Evolutionary conservation across 345 rosid species (phyloP).

Genomic region (Arabidopsis arenosa): DNA sequence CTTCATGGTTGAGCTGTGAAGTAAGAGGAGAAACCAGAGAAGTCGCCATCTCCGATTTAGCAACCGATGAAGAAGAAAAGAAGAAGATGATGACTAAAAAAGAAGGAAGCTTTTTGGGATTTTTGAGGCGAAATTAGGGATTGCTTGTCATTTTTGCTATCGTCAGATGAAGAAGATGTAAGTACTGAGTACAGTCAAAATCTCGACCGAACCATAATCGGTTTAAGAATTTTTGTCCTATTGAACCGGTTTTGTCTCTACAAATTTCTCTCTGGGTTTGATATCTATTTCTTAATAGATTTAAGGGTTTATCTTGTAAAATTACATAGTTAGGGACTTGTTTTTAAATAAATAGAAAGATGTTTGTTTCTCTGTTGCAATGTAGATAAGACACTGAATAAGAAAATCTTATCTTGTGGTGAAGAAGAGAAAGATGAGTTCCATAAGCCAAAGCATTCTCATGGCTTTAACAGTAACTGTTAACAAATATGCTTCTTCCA

Average conservation of each 20-base stretch:
- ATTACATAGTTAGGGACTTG: not conserved
- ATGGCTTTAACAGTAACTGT: slow-evolving; percentile 95
- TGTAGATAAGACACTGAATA: slow-evolving; percentile 29
- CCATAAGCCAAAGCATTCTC: slow-evolving; percentile 75
- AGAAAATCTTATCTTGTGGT: slow-evolving; percentile 36
- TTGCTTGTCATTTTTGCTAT: slow-evolving; percentile 45
- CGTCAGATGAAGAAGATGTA: slow-evolving; percentile 44
- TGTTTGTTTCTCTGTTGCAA: slow-evolving; percentile 19
- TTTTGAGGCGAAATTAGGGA: slow-evolving; percentile 43
- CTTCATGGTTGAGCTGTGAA: slow-evolving; percentile 49
- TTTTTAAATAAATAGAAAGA: not conserved
- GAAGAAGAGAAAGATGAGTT: slow-evolving; percentile 40
- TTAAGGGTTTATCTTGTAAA: not conserved
- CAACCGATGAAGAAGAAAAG: slow-evolving; percentile 23
- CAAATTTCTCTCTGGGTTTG: not conserved
- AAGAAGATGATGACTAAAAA: not conserved
- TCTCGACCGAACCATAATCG: slow-evolving; percentile 10
- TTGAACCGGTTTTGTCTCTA: slow-evolving; percentile 20
- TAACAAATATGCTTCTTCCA: slow-evolving; percentile 83
- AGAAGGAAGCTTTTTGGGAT: slow-evolving; percentile 5
- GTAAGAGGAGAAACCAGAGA: slow-evolving; percentile 57
- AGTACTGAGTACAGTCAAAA: not conserved
- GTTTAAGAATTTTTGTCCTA: slow-evolving; percentile 1
- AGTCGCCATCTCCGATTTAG: slow-evolving; percentile 59
- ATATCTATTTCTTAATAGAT: not conserved